phyloP scores from a whole-genome alignment of 768 basidiomycete genomes.

The Piloderma croceum region DNA sequence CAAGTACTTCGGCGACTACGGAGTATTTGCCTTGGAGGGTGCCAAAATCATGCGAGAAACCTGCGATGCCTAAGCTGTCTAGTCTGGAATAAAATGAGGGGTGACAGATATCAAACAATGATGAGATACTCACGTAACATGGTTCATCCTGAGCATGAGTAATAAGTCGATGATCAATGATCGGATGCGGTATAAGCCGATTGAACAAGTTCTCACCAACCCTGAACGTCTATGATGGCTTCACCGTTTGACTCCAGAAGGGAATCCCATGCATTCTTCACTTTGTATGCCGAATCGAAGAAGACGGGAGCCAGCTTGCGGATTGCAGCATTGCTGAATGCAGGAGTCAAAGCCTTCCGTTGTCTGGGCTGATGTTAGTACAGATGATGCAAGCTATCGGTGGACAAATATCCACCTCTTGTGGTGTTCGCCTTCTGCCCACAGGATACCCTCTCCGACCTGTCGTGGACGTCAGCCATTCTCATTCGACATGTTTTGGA shows the following conservation, averaged over 20 bases:
- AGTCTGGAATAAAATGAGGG: no score
- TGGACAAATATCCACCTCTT: no score
- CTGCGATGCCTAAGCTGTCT: neutral
- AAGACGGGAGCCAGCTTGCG: constrained; percentile 20
- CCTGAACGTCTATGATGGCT: constrained; percentile 29
- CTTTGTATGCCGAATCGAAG: constrained; percentile 27
- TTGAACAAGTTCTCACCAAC: no score
- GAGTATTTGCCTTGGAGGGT: constrained; percentile 31
- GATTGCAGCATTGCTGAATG: constrained; percentile 19
- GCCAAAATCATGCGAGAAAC: constrained; percentile 8
- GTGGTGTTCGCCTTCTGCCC: no score
- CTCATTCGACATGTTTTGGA: no score
- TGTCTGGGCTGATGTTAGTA: constrained; percentile 11
- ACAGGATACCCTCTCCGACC: no score
- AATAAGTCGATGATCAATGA: neutral
- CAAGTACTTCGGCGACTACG: constrained; percentile 33
- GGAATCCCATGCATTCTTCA: constrained; percentile 25
- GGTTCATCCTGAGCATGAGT: constrained; percentile 25
- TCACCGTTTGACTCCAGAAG: constrained; percentile 19
- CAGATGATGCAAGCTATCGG: no score
- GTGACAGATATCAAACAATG: no score
- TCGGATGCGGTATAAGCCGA: no score
- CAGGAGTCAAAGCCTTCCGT: constrained; percentile 22
- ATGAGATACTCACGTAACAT: constrained; percentile 27
- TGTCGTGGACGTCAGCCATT: no score